Evolutionary conservation across 2,329 filamentous ascomycete genomes (phyloP).

Genomic region (Aureobasidium sp.): DNA sequence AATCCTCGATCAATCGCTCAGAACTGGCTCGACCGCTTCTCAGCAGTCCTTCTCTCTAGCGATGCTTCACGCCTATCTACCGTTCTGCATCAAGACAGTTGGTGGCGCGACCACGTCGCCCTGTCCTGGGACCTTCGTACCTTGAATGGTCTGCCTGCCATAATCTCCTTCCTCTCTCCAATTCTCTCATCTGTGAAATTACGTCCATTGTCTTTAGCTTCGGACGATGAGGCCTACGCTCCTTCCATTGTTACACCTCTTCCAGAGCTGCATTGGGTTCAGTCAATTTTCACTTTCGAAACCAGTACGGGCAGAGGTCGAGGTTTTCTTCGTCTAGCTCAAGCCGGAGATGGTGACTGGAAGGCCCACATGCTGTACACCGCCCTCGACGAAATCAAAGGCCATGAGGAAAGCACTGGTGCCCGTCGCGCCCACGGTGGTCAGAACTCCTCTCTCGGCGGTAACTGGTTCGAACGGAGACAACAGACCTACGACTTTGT

Average conservation of each 20-base stretch:
- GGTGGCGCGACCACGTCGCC: constrained; percentile 54
- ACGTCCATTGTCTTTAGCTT: constrained; percentile 31
- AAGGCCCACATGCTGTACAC: constrained; percentile 61
- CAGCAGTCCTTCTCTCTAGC: constrained; percentile 20
- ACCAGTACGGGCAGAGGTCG: constrained; percentile 49
- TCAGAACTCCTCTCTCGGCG: constrained; percentile 55
- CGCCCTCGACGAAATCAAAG: constrained; percentile 47
- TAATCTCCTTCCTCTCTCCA: constrained; percentile 35
- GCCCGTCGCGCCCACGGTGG: constrained; percentile 49
- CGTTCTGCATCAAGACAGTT: constrained; percentile 42
- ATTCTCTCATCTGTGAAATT: constrained; percentile 35
- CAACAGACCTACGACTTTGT: constrained; percentile 26
- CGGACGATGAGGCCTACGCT: constrained; percentile 39
- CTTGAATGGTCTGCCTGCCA: constrained; percentile 37
- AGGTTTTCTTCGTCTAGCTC: constrained; percentile 47
- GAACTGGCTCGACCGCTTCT: constrained; percentile 27
- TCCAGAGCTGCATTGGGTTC: constrained; percentile 50
- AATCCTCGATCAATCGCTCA: constrained; percentile 23
- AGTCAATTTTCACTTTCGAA: constrained; percentile 50
- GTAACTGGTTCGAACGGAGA: constrained; percentile 43
- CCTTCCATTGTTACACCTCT: constrained; percentile 39
- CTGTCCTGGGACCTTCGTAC: constrained; percentile 52
- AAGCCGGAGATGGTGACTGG: constrained; percentile 39
- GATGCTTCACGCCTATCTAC: constrained; percentile 19
- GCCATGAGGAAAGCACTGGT: constrained; percentile 45